Conservation (phyloP, 2,329 filamentous ascomycete species). For the Penicillium brasilianum region DNA sequence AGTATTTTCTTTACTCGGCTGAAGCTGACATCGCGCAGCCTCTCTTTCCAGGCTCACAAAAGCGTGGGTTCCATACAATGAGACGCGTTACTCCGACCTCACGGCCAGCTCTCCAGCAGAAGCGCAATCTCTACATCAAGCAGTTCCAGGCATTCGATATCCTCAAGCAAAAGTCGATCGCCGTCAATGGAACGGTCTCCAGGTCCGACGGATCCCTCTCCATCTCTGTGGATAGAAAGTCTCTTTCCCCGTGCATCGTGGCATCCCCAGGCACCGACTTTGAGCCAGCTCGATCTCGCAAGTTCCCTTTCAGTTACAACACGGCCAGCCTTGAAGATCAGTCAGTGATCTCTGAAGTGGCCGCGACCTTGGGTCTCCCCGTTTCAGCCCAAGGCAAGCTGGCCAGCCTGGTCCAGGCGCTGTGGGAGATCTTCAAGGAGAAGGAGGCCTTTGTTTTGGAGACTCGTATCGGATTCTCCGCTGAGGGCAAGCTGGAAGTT, state of each 20-base stretch:
- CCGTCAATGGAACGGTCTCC: slow-evolving; percentile 45
- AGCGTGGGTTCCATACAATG: slow-evolving; percentile 60
- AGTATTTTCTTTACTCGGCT: neutral
- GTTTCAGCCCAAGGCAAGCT: slow-evolving; percentile 53
- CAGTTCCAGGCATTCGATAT: slow-evolving; percentile 61
- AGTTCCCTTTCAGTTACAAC: slow-evolving; percentile 67
- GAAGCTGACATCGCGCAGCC: slow-evolving; percentile 27
- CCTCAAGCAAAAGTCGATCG: slow-evolving; percentile 58
- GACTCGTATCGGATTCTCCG: slow-evolving; percentile 52
- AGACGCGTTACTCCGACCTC: slow-evolving; percentile 33
- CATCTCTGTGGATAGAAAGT: slow-evolving; percentile 68
- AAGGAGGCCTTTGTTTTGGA: slow-evolving; percentile 70
- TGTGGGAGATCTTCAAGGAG: slow-evolving; percentile 65
- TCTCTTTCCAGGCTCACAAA: slow-evolving; percentile 40
- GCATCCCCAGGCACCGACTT: slow-evolving; percentile 59
- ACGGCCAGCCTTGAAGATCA: slow-evolving; percentile 51
- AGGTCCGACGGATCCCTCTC: slow-evolving; percentile 59
- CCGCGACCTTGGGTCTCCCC: slow-evolving; percentile 60
- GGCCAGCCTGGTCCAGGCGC: slow-evolving; percentile 55
- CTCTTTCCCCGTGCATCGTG: slow-evolving; percentile 67
- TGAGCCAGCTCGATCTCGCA: slow-evolving; percentile 52
- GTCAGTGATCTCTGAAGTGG: slow-evolving; percentile 48
- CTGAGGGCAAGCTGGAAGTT: slow-evolving; percentile 54
- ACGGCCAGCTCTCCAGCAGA: slow-evolving; percentile 5
- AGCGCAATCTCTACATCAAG: slow-evolving; percentile 60